Conservation (phyloP, 1,284 basidiomycete species). For the Tilletia walkeri region DNA sequence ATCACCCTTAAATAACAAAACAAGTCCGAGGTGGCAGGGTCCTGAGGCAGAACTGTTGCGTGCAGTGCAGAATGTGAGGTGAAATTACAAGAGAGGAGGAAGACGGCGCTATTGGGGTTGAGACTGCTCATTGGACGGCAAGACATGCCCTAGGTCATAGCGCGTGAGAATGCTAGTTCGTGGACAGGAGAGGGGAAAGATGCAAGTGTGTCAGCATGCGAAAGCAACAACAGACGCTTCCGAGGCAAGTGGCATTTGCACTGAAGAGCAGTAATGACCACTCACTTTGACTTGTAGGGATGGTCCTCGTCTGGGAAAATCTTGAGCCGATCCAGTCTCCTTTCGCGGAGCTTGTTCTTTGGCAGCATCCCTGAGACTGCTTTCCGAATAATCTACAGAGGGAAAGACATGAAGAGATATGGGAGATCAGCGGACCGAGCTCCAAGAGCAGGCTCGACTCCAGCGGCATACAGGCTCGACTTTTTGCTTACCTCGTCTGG, state of each 20-base stretch:
- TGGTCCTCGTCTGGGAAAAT: conserved; percentile 48
- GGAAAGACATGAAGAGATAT: background rate
- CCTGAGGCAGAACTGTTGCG: too few species aligned
- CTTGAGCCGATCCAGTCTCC: conserved; percentile 51
- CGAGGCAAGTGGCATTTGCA: too few species aligned
- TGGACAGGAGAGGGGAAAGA: too few species aligned
- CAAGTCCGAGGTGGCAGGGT: too few species aligned
- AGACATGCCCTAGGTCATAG: conserved; percentile 5
- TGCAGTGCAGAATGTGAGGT: background rate
- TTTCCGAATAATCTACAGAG: conserved; percentile 43
- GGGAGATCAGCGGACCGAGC: background rate
- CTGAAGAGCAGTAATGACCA: background rate
- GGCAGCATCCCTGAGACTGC: conserved; percentile 56
- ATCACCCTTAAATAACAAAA: too few species aligned
- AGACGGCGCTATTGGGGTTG: background rate
- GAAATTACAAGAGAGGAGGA: conserved; percentile 7
- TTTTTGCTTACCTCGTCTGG: conserved; percentile 78
- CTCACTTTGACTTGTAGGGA: conserved; percentile 48
- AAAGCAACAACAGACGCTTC: too few species aligned
- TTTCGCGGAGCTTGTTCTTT: conserved; percentile 53
- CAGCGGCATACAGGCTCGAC: too few species aligned
- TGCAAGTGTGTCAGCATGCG: too few species aligned
- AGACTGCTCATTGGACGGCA: conserved; percentile 18
- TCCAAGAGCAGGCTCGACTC: background rate
- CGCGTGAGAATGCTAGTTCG: background rate